These are phyloP conservation scores for Rhododendron molle DNA, from an alignment of 148 eudicot species.

Conservation along the genomic window DNA sequence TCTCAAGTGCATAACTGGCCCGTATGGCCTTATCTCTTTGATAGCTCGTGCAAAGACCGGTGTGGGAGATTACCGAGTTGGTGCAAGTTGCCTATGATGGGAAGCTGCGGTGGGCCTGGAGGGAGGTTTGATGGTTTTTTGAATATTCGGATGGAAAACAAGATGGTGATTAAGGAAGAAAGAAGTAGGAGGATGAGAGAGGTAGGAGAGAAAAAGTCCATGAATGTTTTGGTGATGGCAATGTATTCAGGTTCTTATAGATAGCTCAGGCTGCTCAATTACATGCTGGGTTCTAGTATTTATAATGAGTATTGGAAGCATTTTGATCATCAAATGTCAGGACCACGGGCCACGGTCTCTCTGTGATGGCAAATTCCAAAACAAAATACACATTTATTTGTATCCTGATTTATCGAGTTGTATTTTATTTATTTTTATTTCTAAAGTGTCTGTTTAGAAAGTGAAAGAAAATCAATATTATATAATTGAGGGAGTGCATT, in stretches of 20 bases:
- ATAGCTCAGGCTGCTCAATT: neutral
- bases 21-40: neutral
- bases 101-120: neutral
- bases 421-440: too few relatives aligned
- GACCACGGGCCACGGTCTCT: too few relatives aligned
- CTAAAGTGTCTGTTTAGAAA: too few relatives aligned
- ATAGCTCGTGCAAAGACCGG: neutral
- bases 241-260: neutral
- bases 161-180: neutral
- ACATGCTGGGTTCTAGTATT: neutral
- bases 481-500: too few relatives aligned
- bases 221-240: neutral
- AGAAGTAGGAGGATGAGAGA: neutral
- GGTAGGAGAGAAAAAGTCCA: neutral
- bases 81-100: neutral
- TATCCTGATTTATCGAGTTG: too few relatives aligned
- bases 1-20: neutral
- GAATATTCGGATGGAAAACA: neutral
- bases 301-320: too few relatives aligned
- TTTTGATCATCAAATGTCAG: neutral
- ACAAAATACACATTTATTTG: too few relatives aligned
- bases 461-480: too few relatives aligned
- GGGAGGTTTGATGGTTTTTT: conserved; percentile 2
- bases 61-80: neutral
- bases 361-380: too few relatives aligned